Conservation (phyloP, 2,329 filamentous ascomycete genomes). For the Monilinia fructigena region DNA sequence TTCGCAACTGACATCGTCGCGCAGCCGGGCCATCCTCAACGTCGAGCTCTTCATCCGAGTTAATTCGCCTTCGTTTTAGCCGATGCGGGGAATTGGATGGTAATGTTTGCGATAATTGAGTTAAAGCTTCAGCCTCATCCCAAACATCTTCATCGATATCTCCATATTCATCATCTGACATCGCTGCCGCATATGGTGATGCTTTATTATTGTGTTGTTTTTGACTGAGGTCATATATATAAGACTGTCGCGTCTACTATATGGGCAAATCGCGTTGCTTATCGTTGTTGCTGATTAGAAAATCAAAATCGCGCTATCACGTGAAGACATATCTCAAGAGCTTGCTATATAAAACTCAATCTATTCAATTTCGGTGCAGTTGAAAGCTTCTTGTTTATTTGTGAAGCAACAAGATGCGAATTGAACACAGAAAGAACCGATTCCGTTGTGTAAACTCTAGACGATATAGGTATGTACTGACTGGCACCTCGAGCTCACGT, state of each 20-base stretch:
- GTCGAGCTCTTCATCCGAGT: conserved; percentile 3
- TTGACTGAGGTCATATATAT: background rate
- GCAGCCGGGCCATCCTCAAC: background rate
- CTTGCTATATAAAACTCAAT: background rate
- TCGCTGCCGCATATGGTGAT: conserved; percentile 7
- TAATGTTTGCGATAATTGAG: conserved; percentile 24
- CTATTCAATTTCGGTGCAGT: background rate
- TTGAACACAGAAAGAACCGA: too few relatives aligned
- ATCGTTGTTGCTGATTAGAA: conserved; percentile 12
- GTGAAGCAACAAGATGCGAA: too few relatives aligned
- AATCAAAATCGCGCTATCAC: conserved; percentile 10
- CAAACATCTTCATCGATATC: conserved; percentile 22
- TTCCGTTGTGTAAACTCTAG: too few relatives aligned
- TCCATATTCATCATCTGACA: conserved; percentile 24
- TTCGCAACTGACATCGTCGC: conserved; percentile 26
- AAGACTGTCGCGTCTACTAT: conserved; percentile 1
- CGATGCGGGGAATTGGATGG: conserved; percentile 11
- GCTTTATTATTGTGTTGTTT: background rate
- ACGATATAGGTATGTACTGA: too few relatives aligned
- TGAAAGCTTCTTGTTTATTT: background rate
- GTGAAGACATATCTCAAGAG: background rate
- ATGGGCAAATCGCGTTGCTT: conserved; percentile 15
- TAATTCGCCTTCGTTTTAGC: conserved; percentile 23
- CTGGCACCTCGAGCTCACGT: too few relatives aligned
- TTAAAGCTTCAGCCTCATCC: conserved; percentile 22